Base-by-base conservation (phyloP, 805 yeast species). In the Sugiyamaella americana region DNA sequence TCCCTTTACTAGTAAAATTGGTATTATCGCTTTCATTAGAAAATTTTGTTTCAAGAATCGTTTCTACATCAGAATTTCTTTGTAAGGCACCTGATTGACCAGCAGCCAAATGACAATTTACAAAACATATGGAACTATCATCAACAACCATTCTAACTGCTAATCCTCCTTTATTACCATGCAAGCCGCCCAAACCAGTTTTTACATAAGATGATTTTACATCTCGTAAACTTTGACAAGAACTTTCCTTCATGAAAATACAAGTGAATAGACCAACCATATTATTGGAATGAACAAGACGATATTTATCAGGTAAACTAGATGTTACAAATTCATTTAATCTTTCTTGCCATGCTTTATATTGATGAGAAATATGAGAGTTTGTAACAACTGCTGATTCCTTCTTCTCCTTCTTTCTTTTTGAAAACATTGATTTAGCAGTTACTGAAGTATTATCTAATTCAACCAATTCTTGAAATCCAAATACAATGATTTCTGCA, bases 111-210 rank as follows among this genome's bases (percentile, higher is more conserved):
- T 93, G 98, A 2, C 94, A 80, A 2, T 82, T 80, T 10, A 91
- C 79, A 53, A 91, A 78, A 58, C 96, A 87, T 43, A 93, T 65
- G 23, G 76, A 78, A 8, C 91, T 79, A 26, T 79, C 79, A 11
- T 82, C 79, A 49, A 81, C 74, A 20, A 73, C 68, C 58, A 87
- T 73, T 51, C 89, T 75, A 2, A 84, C 77, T 0, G 84, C 82
- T 38, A 85, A 78, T 1, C 86, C 95, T 3, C 96, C 96, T 62
- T 87, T 66, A 51, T 69, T 69, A 10, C 75, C 83, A 47, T 94
- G 81, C 66, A 88, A 80, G 4, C 98, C 98, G 26, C 96, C 95
- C 43, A 91, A 73, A 0, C 98, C 98, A 0, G 98, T 89, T 58
- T 91, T 91, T 56, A 87, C 89, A 34, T 80, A 76, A 30, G 83